These are phyloP conservation scores for Oryza officinalis DNA, from an alignment of 176 grass and related monocot species.

Conservation along the genomic window DNA sequence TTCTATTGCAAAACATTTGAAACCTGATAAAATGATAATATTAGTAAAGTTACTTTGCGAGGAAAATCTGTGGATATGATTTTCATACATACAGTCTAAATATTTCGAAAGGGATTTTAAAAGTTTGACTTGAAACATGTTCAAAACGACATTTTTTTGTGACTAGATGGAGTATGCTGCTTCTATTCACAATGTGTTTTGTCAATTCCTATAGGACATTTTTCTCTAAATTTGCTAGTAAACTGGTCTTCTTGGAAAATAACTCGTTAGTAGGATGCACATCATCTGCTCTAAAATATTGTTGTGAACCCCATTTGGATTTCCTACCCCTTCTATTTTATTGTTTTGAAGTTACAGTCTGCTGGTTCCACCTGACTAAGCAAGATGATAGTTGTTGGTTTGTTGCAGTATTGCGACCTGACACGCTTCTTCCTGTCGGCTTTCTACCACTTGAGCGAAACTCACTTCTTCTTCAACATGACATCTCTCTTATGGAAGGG, in stretches of 20 bases:
- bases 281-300: conserved; percentile 11
- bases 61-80: not conserved
- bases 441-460: conserved; percentile 83
- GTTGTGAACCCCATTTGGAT: not conserved
- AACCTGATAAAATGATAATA: not conserved
- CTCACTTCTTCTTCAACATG: conserved; percentile 96
- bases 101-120: not conserved
- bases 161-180: no score
- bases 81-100: not conserved
- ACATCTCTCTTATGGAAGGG: conserved; percentile 96
- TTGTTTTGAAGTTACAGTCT: conserved; percentile 21
- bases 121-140: not conserved
- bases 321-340: not conserved
- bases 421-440: conserved; percentile 87
- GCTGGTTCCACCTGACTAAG: not conserved
- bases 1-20: not conserved
- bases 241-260: not conserved
- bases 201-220: not conserved
- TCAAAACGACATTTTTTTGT: no score
- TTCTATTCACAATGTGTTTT: no score
- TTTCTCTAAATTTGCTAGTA: conserved; percentile 1
- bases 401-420: conserved; percentile 68
- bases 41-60: not conserved
- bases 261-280: not conserved
- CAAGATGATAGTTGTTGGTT: not conserved